Evolutionary conservation across 179 eudicot genomes (phyloP), one percentile per base, ranked within the genome.

Genomic region (Dionaea muscipula): DNA sequence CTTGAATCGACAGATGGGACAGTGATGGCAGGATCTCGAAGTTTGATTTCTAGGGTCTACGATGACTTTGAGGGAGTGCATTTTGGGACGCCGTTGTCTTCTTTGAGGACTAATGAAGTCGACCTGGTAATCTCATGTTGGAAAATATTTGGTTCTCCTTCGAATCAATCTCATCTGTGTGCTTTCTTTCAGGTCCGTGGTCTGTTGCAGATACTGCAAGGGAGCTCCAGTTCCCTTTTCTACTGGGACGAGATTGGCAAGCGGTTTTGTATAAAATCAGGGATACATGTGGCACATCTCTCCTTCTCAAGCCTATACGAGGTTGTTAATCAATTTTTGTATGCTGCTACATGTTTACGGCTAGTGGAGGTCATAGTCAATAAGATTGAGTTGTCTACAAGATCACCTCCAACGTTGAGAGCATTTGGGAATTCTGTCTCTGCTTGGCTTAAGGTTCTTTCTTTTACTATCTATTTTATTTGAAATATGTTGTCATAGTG

Each of bases 321-420:
- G 55, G 58, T 87, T 28, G 80, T 91, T 46, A 76, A 78, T 70
- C 91, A 80, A 56, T 84, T 84, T 54, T 56, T 72, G 54, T 77
- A 80, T 66, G 75, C 94, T 70, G 94, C 95, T 8, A 73, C 94
- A 11, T 87, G 95, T 59, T 78, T 91, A 65, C 69, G 74, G 62
- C 63, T 77, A 48, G 95, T 84, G 14, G 88, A 80, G 54, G 51
- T 26, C 53, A 48, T 68, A 48, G 56, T 80, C 17, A 56, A 59
- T 41, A 77, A 67, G 66, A 71, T 78, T 45, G 80, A 82, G 69
- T 63, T 53, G 37, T 65, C 63, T 45, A 78, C 61, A 33, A 55
- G 62, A 62, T 63, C 63, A 33, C 62, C 75, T 60, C 78, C 98
- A 25, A 91, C 98, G 1, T 48, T 87, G 71, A 75, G 83, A 57